phyloP scores from a whole-genome alignment of 139 green algal genomes.

The Closterium sp. region DNA sequence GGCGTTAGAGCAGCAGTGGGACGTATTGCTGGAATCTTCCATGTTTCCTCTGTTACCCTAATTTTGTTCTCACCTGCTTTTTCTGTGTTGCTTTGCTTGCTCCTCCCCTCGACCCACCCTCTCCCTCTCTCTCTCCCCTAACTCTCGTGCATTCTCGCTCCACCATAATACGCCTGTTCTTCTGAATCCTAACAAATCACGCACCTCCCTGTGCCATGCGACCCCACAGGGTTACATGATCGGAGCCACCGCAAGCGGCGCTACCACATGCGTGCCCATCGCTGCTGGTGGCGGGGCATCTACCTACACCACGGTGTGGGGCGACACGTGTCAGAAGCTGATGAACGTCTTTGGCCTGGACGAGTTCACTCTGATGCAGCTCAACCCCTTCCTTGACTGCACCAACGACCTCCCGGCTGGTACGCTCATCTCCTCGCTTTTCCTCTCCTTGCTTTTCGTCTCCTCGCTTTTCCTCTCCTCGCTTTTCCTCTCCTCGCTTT shows the following conservation, averaged over 20 bases:
- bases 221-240: not conserved
- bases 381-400: not conserved
- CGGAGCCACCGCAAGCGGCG: conserved; percentile 16
- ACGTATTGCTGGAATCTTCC: too few relatives aligned
- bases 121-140: too few relatives aligned
- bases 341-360: not conserved
- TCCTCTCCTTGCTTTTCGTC: too few relatives aligned
- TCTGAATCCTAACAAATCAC: too few relatives aligned
- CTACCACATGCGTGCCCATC: conserved; percentile 7
- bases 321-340: conserved; percentile 17
- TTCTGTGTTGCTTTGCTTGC: not conserved
- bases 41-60: not conserved
- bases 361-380: not conserved
- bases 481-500: too few relatives aligned
- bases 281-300: not conserved
- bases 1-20: not conserved
- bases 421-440: not conserved
- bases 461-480: too few relatives aligned
- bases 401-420: not conserved
- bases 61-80: not conserved
- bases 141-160: not conserved
- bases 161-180: too few relatives aligned
- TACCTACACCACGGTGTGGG: conserved; percentile 2
- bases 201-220: not conserved
- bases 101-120: not conserved